phyloP scores from a whole-genome alignment of 495 filamentous ascomycete species.

The Trichoderma virens region DNA sequence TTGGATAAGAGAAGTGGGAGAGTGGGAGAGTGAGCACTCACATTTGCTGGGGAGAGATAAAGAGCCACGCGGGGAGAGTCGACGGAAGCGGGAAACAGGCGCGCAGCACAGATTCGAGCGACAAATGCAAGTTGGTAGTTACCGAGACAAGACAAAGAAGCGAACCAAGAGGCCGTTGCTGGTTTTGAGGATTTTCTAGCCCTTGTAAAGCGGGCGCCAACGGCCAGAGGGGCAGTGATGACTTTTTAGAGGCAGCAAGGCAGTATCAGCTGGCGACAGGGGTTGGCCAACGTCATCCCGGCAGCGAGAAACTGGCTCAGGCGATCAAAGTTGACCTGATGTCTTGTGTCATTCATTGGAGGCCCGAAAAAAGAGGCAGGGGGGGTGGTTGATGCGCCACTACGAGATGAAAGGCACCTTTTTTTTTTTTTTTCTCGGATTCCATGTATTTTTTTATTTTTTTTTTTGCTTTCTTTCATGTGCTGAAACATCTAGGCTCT shows the following conservation, averaged over 20 bases:
- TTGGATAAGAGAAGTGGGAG: not conserved
- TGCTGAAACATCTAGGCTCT: not conserved
- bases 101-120: not conserved
- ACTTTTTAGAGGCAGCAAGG: slow-evolving; percentile 8
- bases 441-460: not conserved
- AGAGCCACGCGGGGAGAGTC: too few species aligned
- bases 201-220: slow-evolving; percentile 1
- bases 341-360: not conserved
- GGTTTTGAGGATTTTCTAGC: not conserved
- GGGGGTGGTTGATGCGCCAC: not conserved
- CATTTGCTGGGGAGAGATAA: too few species aligned
- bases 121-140: too few species aligned
- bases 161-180: not conserved
- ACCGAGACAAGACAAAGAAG: too few species aligned
- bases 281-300: slow-evolving; percentile 6
- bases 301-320: not conserved
- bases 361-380: slow-evolving; percentile 3
- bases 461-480: not conserved
- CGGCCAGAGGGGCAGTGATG: slow-evolving; percentile 5
- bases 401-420: not conserved
- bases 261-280: slow-evolving; percentile 9
- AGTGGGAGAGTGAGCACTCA: not conserved
- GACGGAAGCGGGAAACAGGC: not conserved
- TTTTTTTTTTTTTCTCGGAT: not conserved
- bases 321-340: not conserved